These are phyloP conservation scores for Xylaria castorea DNA, from an alignment of 495 filamentous ascomycete genomes.

Conservation along the genomic window DNA sequence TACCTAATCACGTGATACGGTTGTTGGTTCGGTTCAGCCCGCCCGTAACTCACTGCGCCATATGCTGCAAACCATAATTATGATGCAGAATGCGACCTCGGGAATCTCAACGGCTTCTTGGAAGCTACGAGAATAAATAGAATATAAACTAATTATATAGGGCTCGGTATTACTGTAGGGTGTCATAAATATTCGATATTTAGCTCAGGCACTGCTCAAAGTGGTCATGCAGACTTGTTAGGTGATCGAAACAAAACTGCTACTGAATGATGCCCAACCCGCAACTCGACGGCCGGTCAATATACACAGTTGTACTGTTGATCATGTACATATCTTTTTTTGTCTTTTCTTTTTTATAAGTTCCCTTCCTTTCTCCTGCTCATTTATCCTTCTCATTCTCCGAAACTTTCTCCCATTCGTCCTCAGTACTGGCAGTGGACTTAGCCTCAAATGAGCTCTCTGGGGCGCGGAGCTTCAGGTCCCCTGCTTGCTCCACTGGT, in stretches of 20 bases:
- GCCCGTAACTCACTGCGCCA: background rate
- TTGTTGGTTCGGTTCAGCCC: background rate
- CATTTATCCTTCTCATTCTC: slow-evolving; percentile 62
- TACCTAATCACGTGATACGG: slow-evolving; percentile 12
- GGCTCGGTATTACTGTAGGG: background rate
- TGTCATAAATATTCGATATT: background rate
- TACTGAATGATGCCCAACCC: slow-evolving; percentile 28
- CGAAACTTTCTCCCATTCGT: slow-evolving; percentile 66
- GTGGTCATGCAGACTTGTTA: slow-evolving; percentile 21
- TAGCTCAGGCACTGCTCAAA: background rate
- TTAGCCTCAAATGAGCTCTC: slow-evolving; percentile 43
- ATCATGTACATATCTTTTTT: slow-evolving; percentile 36
- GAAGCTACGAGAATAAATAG: background rate
- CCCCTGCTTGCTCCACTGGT: slow-evolving; percentile 43
- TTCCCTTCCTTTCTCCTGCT: slow-evolving; percentile 49
- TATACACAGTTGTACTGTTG: slow-evolving; percentile 1
- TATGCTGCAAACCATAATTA: background rate
- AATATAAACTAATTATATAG: background rate
- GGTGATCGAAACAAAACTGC: slow-evolving; percentile 30
- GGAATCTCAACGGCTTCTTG: background rate
- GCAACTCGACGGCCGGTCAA: background rate
- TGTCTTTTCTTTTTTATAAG: slow-evolving; percentile 54
- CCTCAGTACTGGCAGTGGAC: slow-evolving; percentile 61
- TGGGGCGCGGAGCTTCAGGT: slow-evolving; percentile 48
- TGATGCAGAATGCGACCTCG: background rate